phyloP scores from a whole-genome alignment of 2,329 filamentous ascomycete species.

The Paraphoma sp. region DNA sequence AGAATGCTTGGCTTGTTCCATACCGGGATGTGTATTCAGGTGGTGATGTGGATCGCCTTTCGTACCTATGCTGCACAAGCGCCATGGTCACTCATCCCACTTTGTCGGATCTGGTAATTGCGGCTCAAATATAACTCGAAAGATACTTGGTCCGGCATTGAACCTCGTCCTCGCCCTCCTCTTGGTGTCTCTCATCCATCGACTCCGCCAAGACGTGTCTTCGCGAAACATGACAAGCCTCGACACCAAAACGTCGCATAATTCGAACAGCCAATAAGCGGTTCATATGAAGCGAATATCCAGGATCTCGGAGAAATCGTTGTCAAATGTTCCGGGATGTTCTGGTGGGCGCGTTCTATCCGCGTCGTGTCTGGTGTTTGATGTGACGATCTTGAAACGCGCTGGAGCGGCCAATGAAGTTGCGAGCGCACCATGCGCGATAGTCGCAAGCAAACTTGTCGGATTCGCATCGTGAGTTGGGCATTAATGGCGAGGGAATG shows the following conservation, averaged over 20 bases:
- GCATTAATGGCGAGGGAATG: too few species aligned
- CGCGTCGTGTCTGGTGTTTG: conserved; percentile 4
- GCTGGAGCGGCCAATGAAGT: conserved; percentile 1
- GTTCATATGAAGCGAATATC: too few species aligned
- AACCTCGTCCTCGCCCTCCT: too few species aligned
- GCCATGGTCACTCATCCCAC: too few species aligned
- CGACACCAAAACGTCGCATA: background rate
- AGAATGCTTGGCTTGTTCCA: background rate
- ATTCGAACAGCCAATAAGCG: background rate
- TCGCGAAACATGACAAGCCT: background rate
- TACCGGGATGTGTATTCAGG: background rate
- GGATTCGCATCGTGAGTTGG: too few species aligned
- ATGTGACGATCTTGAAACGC: conserved; percentile 18
- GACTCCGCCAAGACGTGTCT: background rate
- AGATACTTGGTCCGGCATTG: too few species aligned
- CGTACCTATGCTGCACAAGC: too few species aligned
- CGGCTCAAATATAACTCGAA: too few species aligned
- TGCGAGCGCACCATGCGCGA: background rate
- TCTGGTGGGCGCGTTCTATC: conserved; percentile 7
- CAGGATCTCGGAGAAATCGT: background rate
- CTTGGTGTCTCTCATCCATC: background rate
- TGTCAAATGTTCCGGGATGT: conserved; percentile 2
- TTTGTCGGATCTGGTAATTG: too few species aligned
- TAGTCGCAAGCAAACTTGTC: too few species aligned
- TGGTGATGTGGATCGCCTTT: too few species aligned